Evolutionary conservation across 148 eudicot species (phyloP), one percentile per base, ranked within the genome.

Genomic region (Euryodendron excelsum): DNA sequence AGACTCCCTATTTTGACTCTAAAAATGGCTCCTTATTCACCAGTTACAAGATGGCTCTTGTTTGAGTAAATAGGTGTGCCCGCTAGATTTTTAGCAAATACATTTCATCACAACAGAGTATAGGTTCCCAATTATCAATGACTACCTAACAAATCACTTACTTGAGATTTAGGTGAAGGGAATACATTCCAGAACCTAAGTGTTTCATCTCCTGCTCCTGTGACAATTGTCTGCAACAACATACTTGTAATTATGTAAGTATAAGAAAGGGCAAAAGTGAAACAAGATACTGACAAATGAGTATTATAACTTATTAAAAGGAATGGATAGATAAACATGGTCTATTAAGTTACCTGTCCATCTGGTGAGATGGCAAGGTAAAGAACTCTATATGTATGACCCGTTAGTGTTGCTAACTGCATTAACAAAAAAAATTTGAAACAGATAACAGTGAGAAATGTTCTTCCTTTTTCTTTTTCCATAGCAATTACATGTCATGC

Each of bases 191-290:
- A 94, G 82, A 94, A 94, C 83, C 97, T 81, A 25, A 94, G 97
- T 48, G 98, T 92, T 87, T 94, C 98, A 85, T 94, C 98, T 78
- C 98, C 98, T 7, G 98, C 97, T 77, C 98, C 98, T 6, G 98
- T 94, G 23, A 92, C 97, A 80, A 94, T 92, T 64, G 97, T 89
- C 98, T 94, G 89, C 85, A 88, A 39, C 64, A 74, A 36, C 52
- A 75, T 34, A 56, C 6, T 70, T 52, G 23, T 52, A 80, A 45
- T 55, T 62, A 28, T 20, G 25, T 10, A 23, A n/a, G 11, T 60
- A 15, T 18, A n/a, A 75, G 44, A 10, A 11, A 37, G 30, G 33
- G 5, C n/a, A 66, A 71, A 44, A 2, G 27, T 1, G 12, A 15
- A 28, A 23, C 17, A 41, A 3, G 48, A 13, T 20, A n/a, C 33